These are phyloP conservation scores for Shiraia bambusicola DNA, from an alignment of 2,329 filamentous ascomycete species.

Conservation along the genomic window DNA sequence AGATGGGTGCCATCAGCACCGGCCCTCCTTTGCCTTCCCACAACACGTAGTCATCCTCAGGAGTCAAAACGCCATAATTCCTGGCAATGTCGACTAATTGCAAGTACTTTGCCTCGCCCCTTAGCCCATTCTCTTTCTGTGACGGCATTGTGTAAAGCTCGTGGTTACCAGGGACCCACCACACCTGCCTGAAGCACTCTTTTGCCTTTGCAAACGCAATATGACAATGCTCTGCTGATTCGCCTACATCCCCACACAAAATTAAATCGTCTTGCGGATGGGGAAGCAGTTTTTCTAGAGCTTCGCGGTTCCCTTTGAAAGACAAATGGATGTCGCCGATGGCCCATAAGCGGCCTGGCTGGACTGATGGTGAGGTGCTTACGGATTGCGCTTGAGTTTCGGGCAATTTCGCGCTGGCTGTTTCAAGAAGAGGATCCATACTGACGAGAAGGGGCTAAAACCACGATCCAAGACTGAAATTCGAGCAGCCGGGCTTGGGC, in stretches of 20 bases:
- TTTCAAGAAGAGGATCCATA: slow-evolving; percentile 30
- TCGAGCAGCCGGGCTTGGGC: too few relatives aligned
- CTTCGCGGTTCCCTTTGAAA: slow-evolving; percentile 50
- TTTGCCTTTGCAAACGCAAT: slow-evolving; percentile 44
- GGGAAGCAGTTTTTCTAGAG: slow-evolving; percentile 45
- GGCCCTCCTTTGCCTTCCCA: slow-evolving; percentile 57
- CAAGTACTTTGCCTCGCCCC: slow-evolving; percentile 57
- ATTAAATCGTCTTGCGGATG: slow-evolving; percentile 49
- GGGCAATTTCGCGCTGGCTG: slow-evolving; percentile 14
- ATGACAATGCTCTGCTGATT: slow-evolving; percentile 37
- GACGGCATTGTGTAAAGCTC: slow-evolving; percentile 57
- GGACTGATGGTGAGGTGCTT: slow-evolving; percentile 10
- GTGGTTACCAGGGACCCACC: slow-evolving; percentile 61
- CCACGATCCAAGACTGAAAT: too few relatives aligned
- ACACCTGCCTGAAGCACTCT: slow-evolving; percentile 50
- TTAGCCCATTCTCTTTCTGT: slow-evolving; percentile 40
- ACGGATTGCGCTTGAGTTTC: slow-evolving; percentile 7
- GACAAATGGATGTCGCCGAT: slow-evolving; percentile 52
- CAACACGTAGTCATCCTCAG: slow-evolving; percentile 57
- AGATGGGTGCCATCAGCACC: slow-evolving; percentile 56
- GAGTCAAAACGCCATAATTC: slow-evolving; percentile 55
- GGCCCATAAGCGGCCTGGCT: slow-evolving; percentile 44
- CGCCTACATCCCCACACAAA: slow-evolving; percentile 47
- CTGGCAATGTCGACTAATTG: slow-evolving; percentile 57
- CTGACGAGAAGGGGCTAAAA: not conserved